phyloP scores from a whole-genome alignment of 495 filamentous ascomycete species.

The Aspergillus cavernicola region DNA sequence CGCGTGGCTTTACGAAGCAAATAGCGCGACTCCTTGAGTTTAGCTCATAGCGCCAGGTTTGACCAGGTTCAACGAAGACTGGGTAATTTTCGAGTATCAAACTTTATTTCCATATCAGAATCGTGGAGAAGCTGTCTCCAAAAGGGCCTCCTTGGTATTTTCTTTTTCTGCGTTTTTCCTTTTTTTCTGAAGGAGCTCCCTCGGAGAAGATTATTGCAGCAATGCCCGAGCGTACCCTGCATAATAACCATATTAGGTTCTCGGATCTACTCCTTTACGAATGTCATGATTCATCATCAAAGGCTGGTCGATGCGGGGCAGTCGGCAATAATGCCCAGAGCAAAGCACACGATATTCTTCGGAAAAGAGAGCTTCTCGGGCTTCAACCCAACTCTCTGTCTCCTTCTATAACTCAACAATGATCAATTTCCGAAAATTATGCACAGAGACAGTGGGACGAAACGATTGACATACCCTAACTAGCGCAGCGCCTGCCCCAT shows the following conservation, averaged over 20 bases:
- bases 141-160: neutral
- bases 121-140: slow-evolving; percentile 9
- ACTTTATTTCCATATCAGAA: slow-evolving; percentile 5
- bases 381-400: neutral
- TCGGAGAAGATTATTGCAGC: neutral
- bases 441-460: neutral
- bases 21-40: neutral
- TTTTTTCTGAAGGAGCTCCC: neutral
- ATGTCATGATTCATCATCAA: neutral
- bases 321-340: neutral
- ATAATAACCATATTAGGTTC: neutral
- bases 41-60: neutral
- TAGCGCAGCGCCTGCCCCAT: slow-evolving; percentile 2
- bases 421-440: neutral
- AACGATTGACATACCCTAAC: neutral
- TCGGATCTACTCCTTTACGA: slow-evolving; percentile 1
- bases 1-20: slow-evolving; percentile 1
- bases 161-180: neutral
- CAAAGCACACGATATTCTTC: neutral
- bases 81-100: slow-evolving; percentile 7
- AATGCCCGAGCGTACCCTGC: slow-evolving; percentile 2
- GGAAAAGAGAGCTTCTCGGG: neutral
- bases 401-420: neutral
- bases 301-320: slow-evolving; percentile 11
- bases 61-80: neutral